phyloP scores from a whole-genome alignment of 148 eudicot species.

The Simmondsia chinensis region DNA sequence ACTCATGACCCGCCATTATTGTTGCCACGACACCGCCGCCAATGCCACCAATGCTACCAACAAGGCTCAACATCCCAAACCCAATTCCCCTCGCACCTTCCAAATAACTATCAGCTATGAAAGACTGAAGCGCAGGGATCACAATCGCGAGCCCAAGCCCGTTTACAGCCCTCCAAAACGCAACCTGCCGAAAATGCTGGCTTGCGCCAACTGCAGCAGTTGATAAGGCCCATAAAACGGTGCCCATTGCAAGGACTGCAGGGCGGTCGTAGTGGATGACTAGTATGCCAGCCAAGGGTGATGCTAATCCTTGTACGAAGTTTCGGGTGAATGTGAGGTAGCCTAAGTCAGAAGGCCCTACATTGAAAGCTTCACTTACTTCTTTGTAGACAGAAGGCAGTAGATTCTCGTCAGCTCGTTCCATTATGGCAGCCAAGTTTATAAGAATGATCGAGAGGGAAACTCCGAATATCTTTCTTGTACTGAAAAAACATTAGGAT shows the following conservation, averaged over 20 bases:
- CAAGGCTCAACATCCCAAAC: conserved; percentile 70
- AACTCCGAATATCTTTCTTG: conserved; percentile 55
- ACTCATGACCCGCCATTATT: conserved; percentile 73
- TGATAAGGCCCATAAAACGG: conserved; percentile 84
- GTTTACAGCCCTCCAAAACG: conserved; percentile 87
- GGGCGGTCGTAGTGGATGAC: conserved; percentile 86
- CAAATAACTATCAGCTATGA: conserved; percentile 78
- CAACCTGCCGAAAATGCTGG: conserved; percentile 58
- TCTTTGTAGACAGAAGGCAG: conserved; percentile 95
- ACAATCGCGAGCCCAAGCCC: conserved; percentile 97
- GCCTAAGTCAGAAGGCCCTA: conserved; percentile 88
- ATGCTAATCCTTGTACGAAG: conserved; percentile 71
- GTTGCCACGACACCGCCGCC: conserved; percentile 90
- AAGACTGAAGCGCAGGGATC: conserved; percentile 91
- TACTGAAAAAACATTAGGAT: conserved; percentile 43
- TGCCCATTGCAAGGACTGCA: conserved; percentile 77
- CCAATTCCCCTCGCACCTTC: conserved; percentile 81
- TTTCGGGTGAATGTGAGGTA: conserved; percentile 74
- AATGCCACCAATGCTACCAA: conserved; percentile 80
- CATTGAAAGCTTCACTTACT: conserved; percentile 79
- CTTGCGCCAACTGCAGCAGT: conserved; percentile 93
- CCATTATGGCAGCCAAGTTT: conserved; percentile 93
- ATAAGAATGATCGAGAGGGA: conserved; percentile 78
- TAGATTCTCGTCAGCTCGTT: conserved; percentile 88
- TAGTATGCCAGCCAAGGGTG: conserved; percentile 86